phyloP scores from a whole-genome alignment of 176 grass and related monocot species.

The Metroxylon sagu region DNA sequence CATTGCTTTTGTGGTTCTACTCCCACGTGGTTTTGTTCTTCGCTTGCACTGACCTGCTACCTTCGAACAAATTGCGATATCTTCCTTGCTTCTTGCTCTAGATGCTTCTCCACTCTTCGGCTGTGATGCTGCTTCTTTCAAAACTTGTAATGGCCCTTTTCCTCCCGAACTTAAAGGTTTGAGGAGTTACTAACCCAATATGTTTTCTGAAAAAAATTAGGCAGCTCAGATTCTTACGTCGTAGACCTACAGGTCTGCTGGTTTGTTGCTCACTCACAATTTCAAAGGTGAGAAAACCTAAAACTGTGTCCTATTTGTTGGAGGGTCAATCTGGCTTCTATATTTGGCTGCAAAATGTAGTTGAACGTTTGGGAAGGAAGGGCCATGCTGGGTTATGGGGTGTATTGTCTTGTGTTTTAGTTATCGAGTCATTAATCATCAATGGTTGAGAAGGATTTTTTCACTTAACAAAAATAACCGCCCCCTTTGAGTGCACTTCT shows the following conservation, averaged over 20 bases:
- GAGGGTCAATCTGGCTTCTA: background rate
- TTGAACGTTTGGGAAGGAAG: too few relatives aligned
- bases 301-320: background rate
- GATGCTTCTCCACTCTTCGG: conserved; percentile 13
- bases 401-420: too few relatives aligned
- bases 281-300: background rate
- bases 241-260: conserved; percentile 7
- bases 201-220: conserved; percentile 4
- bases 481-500: too few relatives aligned
- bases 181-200: background rate
- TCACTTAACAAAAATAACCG: too few relatives aligned
- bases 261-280: background rate
- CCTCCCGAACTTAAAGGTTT: background rate
- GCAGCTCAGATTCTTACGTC: background rate
- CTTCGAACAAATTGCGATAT: conserved; percentile 17
- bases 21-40: conserved; percentile 76
- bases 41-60: conserved; percentile 37
- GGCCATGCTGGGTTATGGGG: too few relatives aligned
- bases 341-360: background rate
- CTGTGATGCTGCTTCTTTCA: conserved; percentile 5
- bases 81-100: background rate
- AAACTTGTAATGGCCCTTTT: background rate
- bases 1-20: conserved; percentile 37
- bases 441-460: too few relatives aligned
- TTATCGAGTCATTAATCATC: too few relatives aligned